Conservation (phyloP, 768 basidiomycete genomes). For the Amanita pseudoporphyria region DNA sequence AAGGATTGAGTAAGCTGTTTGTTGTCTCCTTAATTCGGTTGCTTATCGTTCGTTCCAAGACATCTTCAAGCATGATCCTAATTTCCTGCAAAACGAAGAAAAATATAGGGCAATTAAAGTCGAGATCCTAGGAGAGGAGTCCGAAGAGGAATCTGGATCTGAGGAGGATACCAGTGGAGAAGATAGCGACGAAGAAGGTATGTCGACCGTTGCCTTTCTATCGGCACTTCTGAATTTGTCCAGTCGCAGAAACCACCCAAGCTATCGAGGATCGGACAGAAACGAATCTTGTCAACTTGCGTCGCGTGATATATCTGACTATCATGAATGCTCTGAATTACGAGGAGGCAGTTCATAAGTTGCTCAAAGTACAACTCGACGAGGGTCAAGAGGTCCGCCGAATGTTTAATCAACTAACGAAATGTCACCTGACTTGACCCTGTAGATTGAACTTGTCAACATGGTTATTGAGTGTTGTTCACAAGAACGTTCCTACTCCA, state of each 20-base stretch:
- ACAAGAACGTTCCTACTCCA: slow-evolving; percentile 95
- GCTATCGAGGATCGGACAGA: slow-evolving; percentile 93
- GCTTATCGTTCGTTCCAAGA: slow-evolving; percentile 36
- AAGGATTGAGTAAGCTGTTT: slow-evolving; percentile 75
- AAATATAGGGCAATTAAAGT: slow-evolving; percentile 86
- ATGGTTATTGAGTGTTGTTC: slow-evolving; percentile 99
- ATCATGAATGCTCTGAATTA: slow-evolving; percentile 99
- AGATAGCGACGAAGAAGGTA: slow-evolving; percentile 43
- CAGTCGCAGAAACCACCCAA: slow-evolving; percentile 69
- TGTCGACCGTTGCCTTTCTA: neutral
- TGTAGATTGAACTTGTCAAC: slow-evolving; percentile 87
- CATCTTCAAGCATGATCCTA: slow-evolving; percentile 90
- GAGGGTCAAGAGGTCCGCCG: slow-evolving; percentile 86
- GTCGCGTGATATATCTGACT: slow-evolving; percentile 90
- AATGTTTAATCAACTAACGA: neutral
- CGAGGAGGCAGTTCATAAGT: slow-evolving; percentile 98
- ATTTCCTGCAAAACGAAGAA: slow-evolving; percentile 85
- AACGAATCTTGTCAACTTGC: slow-evolving; percentile 91
- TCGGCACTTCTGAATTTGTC: neutral
- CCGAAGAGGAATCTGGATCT: slow-evolving; percentile 61
- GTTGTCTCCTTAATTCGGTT: neutral
- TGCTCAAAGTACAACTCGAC: slow-evolving; percentile 84
- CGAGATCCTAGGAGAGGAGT: slow-evolving; percentile 90
- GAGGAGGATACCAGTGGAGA: slow-evolving; percentile 60
- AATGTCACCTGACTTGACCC: neutral